Evolutionary conservation across 2,329 filamentous ascomycete genomes (phyloP).

Genomic region (Apiospora pterosperma): DNA sequence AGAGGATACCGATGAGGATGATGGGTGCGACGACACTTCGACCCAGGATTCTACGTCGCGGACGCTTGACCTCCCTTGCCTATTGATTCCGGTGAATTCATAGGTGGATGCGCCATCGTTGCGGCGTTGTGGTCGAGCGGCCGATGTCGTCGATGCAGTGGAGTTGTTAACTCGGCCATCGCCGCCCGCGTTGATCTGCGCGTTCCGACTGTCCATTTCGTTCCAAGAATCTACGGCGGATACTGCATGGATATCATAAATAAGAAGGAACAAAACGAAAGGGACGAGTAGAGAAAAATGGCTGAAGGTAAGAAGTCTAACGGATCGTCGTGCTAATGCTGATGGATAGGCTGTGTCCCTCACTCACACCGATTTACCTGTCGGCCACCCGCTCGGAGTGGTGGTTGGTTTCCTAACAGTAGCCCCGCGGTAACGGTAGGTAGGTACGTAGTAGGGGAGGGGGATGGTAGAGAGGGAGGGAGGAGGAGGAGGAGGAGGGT

Average conservation of each 20-base stretch:
- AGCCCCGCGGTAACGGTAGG: not conserved
- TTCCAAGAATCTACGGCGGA: conserved; percentile 7
- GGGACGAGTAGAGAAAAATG: not conserved
- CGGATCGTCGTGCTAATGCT: not conserved
- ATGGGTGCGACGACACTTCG: conserved; percentile 88
- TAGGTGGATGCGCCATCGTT: conserved; percentile 23
- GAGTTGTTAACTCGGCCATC: conserved; percentile 15
- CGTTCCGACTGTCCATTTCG: conserved; percentile 19
- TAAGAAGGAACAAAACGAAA: not conserved
- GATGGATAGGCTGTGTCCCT: not conserved
- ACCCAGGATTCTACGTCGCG: conserved; percentile 81
- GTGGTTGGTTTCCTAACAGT: not conserved
- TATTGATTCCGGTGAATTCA: conserved; percentile 9
- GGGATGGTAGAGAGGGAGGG: not conserved
- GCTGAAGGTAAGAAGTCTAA: not conserved
- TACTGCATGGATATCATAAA: not conserved
- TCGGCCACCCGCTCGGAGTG: not conserved
- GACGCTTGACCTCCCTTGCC: conserved; percentile 19
- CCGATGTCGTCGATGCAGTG: conserved; percentile 14
- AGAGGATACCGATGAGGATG: conserved; percentile 87
- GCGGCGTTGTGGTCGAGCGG: conserved; percentile 15
- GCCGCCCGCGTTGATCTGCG: conserved; percentile 13
- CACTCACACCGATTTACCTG: not conserved
- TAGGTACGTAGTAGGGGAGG: too few relatives aligned
- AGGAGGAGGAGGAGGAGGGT: too few relatives aligned